phyloP scores from a whole-genome alignment of 192 early-diverging fungal species.

The Umbelopsis sp. region DNA sequence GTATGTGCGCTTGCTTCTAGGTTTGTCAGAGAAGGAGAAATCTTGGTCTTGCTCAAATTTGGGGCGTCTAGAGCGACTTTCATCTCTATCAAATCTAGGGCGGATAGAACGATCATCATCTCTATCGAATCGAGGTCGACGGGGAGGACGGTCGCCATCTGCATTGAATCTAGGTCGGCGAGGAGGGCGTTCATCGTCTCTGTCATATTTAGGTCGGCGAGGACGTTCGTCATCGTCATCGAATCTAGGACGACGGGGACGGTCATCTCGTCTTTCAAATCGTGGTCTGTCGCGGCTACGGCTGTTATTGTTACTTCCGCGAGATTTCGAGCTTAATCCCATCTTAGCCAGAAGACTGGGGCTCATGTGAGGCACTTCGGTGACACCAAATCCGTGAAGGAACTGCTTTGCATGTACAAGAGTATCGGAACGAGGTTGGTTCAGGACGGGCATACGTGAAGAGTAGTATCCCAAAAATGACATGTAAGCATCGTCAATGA shows the following conservation, averaged over 20 bases:
- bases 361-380: slow-evolving; percentile 46
- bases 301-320: neutral
- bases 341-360: slow-evolving; percentile 47
- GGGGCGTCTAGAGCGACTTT: neutral
- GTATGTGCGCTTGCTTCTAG: neutral
- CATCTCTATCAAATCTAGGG: neutral
- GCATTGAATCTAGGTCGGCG: neutral
- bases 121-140: neutral
- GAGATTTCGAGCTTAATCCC: slow-evolving; percentile 33
- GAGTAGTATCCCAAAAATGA: slow-evolving; percentile 65
- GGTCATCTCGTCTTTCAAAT: neutral
- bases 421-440: slow-evolving; percentile 39
- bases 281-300: neutral
- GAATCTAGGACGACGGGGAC: neutral
- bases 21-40: neutral
- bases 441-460: slow-evolving; percentile 42
- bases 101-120: slow-evolving; percentile 4
- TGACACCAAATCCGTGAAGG: slow-evolving; percentile 47
- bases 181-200: neutral
- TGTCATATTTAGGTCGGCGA: neutral
- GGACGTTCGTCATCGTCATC: neutral
- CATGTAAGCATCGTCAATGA: slow-evolving; percentile 57
- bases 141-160: slow-evolving; percentile 11
- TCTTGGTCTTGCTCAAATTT: neutral
- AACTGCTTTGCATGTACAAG: slow-evolving; percentile 45